Evolutionary conservation across 2,329 filamentous ascomycete species (phyloP), one percentile per base, ranked within the genome.

Genomic region (Fusarium ramigenum): DNA sequence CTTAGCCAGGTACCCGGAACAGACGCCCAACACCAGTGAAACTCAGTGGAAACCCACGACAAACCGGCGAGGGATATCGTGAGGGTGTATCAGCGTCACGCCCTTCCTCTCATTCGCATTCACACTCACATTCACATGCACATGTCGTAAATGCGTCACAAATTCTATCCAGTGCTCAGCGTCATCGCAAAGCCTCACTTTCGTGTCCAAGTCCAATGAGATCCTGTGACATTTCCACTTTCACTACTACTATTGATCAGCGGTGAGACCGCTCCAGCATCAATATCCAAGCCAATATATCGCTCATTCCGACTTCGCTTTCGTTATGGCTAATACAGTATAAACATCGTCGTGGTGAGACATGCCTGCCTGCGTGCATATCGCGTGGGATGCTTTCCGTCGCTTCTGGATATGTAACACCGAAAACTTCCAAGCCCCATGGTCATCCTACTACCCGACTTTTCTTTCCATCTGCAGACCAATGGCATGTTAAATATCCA

Each of bases 371-470:
- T 43, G 36, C 50, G 37, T 32, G 34, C 56, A 56, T 56, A 37
- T 47, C 52, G 61, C 57, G 53, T 73, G 66, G 61, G 30, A 73
- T 67, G 40, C 37, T 73, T 63, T 54, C 16, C 30, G 30, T 34
- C 15, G 21, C 28, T 30, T 47, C 36, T 66, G 46, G 9, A 46
- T 42, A 44, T 53, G 69, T 53, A 65, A 72, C 53, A 64, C 58
- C 37, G 32, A 68, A 15, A 7, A 23, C 57, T 50, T 50, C 39
- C 69, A 53, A 72, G 47, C 25, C 25, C 63, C 63, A n/a, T 43
- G n/a, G 56, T 69, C 56, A 67, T 63, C 58, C 37, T 54, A 57
- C 61, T 53, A 65, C 64, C 57, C 53, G 65, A 52, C 65, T 77
- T 70, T 74, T 73, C 46, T 54, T 53, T 43, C 42, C 61, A 60